phyloP scores from a whole-genome alignment of 2,329 filamentous ascomycete genomes.

The Penicillium aurantiogriseum region DNA sequence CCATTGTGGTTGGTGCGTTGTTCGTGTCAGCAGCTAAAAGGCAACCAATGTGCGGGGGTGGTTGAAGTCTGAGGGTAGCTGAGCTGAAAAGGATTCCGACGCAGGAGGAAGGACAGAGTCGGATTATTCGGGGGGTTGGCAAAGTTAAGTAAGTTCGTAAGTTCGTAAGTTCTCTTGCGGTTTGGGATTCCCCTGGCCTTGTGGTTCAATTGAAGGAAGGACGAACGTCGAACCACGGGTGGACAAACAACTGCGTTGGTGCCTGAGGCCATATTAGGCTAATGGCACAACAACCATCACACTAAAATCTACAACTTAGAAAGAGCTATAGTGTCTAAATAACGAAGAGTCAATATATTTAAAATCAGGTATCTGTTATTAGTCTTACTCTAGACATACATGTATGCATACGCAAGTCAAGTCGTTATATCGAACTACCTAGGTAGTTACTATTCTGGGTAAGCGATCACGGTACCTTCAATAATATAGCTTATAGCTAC shows the following conservation, averaged over 20 bases:
- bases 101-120: background rate
- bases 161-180: background rate
- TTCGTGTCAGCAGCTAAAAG: slow-evolving; percentile 4
- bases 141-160: background rate
- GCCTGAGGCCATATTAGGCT: slow-evolving; percentile 7
- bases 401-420: background rate
- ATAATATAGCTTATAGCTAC: background rate
- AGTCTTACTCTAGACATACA: background rate
- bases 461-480: background rate
- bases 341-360: background rate
- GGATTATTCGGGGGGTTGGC: background rate
- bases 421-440: background rate
- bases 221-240: slow-evolving; percentile 1
- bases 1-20: slow-evolving; percentile 30
- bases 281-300: background rate
- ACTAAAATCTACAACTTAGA: background rate
- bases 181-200: background rate
- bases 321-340: background rate
- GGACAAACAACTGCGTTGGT: slow-evolving; percentile 1
- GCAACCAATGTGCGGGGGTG: slow-evolving; percentile 1
- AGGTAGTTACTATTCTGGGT: background rate
- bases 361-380: background rate
- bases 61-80: background rate
- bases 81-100: background rate
- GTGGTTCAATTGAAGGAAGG: background rate